Evolutionary conservation across 345 rosid genomes (phyloP).

Genomic region (Adansonia digitata): DNA sequence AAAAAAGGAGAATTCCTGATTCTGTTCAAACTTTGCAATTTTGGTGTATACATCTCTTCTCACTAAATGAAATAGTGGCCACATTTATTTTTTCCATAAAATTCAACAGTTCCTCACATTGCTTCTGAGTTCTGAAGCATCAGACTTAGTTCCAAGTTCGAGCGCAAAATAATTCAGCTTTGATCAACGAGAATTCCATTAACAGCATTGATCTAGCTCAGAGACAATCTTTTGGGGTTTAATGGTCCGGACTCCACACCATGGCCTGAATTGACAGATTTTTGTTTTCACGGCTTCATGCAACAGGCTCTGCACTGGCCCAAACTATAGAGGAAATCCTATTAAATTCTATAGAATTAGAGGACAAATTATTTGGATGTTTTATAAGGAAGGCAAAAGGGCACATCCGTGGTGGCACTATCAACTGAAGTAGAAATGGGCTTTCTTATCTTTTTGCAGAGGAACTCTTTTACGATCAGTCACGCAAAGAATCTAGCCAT

Average conservation of each 20-base stretch:
- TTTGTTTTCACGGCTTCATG: not conserved
- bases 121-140: not conserved
- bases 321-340: not conserved
- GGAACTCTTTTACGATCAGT: not conserved
- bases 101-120: not conserved
- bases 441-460: not conserved
- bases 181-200: not conserved
- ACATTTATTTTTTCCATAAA: too few species aligned
- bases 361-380: not conserved
- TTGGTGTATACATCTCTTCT: not conserved
- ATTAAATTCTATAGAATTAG: not conserved
- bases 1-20: not conserved
- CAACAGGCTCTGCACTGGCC: not conserved
- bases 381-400: not conserved
- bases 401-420: not conserved
- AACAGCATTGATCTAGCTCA: not conserved
- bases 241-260: not conserved
- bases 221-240: not conserved
- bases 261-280: not conserved
- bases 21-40: not conserved
- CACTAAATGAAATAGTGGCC: too few species aligned
- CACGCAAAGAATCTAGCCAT: slow-evolving; percentile 15
- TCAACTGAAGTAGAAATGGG: not conserved
- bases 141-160: not conserved
- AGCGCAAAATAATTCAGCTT: not conserved